Evolutionary conservation across 768 basidiomycete species (phyloP), one percentile per base, ranked within the genome.

Genomic region (Panaeolus papilionaceus): DNA sequence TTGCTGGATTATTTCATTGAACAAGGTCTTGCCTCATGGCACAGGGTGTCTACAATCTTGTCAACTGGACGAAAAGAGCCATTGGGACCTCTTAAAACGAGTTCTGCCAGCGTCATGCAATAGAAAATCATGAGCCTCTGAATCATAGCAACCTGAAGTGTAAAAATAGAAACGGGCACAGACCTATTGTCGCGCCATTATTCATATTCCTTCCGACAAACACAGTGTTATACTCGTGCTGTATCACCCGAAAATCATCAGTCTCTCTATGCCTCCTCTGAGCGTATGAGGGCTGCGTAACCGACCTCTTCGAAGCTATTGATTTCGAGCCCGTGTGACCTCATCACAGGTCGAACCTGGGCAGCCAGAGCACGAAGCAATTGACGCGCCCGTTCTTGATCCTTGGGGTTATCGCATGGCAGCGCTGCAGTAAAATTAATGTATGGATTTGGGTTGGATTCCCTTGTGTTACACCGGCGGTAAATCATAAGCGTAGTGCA

Each of bases 291-390:
- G 33, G 33, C 33, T 33, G 33, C 33, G 33, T 33, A 33, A 33
- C 5, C 7, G 23, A 92, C 93, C 87, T 95, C 93, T 79, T 94
- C 93, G 14, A 95, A 80, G 68, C 89, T 92, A 72, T 94, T 95
- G 37, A 95, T 86, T 1, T 74, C 77, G 70, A 95, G 90, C 0
- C 91, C 92, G 70, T 93, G 90, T 2, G 81, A 75, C 74, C 92
- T 93, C 94, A 95, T 95, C 28, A 94, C 74, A 2, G 93, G 93
- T 69, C 86, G 85, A 38, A 95, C 92, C 77, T 95, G 93, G 3
- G 93, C 94, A 0, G 92, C 93, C 49, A 95, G 80, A 3, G 93
- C 91, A 8, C 92, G 85, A 66, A 95, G 80, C 38, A 93, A 83
- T 73, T 93, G 90, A 49, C 84, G 83, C 12, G 92, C 90, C 58